Evolutionary conservation across 1,284 basidiomycete species (phyloP).

Genomic region (Ustilago cynodontis): DNA sequence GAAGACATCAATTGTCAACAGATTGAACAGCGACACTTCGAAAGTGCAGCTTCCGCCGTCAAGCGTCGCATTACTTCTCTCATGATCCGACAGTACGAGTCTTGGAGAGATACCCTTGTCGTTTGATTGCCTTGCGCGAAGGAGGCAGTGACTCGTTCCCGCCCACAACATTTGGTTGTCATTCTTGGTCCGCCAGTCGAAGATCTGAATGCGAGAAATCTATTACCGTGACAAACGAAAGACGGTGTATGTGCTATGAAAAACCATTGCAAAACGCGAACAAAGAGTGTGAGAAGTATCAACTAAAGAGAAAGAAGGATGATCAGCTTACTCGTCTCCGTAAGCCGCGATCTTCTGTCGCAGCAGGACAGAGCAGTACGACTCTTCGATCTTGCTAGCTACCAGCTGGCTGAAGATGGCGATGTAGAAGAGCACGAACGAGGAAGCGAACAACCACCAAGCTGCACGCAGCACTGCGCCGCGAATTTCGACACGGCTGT

Average conservation of each 20-base stretch:
- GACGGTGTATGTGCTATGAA: conserved; percentile 8
- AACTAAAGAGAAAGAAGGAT: background rate
- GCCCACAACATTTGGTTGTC: background rate
- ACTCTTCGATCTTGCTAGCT: conserved; percentile 33
- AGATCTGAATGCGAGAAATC: background rate
- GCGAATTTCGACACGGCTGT: conserved; percentile 23
- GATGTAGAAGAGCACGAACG: conserved; percentile 38
- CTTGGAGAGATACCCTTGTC: conserved; percentile 54
- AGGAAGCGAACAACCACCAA: conserved; percentile 36
- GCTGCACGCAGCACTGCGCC: conserved; percentile 21
- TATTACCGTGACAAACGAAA: conserved; percentile 16
- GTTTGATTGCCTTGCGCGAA: conserved; percentile 17
- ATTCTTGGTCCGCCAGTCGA: too few relatives aligned
- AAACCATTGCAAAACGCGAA: conserved; percentile 5
- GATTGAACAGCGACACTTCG: conserved; percentile 82
- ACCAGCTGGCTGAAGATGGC: conserved; percentile 35
- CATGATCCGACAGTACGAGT: conserved; percentile 72
- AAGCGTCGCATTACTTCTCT: conserved; percentile 86
- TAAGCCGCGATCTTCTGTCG: conserved; percentile 24
- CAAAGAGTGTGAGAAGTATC: background rate
- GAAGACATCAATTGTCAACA: conserved; percentile 82
- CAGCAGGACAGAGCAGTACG: conserved; percentile 28
- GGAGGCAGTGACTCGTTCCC: background rate
- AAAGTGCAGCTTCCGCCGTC: conserved; percentile 79
- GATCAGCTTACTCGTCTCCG: conserved; percentile 19